Evolutionary conservation across 1,284 basidiomycete species (phyloP), one percentile per base, ranked within the genome.

Genomic region (Irpex rosettiformis): DNA sequence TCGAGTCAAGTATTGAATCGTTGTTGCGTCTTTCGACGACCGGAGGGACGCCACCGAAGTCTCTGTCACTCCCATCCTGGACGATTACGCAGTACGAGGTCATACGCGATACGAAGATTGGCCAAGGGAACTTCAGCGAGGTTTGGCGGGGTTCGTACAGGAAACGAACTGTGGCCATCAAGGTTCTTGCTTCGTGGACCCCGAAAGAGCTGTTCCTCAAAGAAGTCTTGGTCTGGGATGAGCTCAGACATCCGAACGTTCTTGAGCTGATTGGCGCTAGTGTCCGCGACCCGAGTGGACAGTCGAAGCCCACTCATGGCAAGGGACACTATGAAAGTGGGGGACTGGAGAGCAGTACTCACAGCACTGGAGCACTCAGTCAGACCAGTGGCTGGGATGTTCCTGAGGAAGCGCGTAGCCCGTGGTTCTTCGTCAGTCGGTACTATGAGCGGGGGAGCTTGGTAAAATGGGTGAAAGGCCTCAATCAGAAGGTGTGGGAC

Each of bases 31-130:
- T 83, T 62, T 78, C 77, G 59, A 45, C 61, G 40, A 69, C 69
- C 11, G 53, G 61, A 1, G 71, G 70, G 58, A 40, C 27, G 21
- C 13, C 56, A 4, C 28, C 55, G 25, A 18, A 45, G 6, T 18
- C 48, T 48, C 62, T 71, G 16, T 75, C 76, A 55, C 69, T 90
- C 28, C 88, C 89, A 0, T 80, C 76, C 61, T 90, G 88, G 88
- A 89, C 87, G 2, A 90, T 90, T 64, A 91, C 88, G 10, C 66
- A 82, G 55, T 87, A 85, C 64, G 87, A 89, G 70, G 79, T 89
- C 21, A 81, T 84, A 62, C 77, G 82, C 3, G 84, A 85, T 54
- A 70, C 74, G 61, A 83, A 83, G 70, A 83, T 90, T 61, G 86
- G 88, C 3, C 65, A 82, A 16, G 88, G 88, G 0, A 85, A 81